Evolutionary conservation across 2,329 filamentous ascomycete species (phyloP).

Genomic region (Hymenoscyphus infarciens): DNA sequence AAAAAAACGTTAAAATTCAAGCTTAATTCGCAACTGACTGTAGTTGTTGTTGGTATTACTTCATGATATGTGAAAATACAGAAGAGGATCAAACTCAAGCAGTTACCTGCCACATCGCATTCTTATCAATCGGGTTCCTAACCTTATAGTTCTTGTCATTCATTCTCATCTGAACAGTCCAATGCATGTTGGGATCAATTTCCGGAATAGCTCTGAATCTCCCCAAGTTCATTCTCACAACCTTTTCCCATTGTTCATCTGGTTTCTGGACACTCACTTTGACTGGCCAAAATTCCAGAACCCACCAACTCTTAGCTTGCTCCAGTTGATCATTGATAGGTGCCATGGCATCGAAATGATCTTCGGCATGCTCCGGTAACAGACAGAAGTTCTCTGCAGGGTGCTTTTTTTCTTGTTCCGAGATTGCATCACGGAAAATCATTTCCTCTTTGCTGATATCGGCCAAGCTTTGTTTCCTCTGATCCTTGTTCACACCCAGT

Average conservation of each 20-base stretch:
- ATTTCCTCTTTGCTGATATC: neutral
- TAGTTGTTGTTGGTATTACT: neutral
- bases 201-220: conserved; percentile 38
- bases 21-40: too few relatives aligned
- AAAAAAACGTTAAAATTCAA: too few relatives aligned
- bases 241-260: conserved; percentile 38
- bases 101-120: conserved; percentile 18
- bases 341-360: conserved; percentile 42
- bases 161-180: conserved; percentile 41
- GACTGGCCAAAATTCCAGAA: conserved; percentile 43
- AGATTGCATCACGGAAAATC: conserved; percentile 16
- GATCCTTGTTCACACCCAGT: conserved; percentile 25
- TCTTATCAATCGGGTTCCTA: conserved; percentile 31
- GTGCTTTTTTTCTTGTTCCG: conserved; percentile 24
- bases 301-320: conserved; percentile 41
- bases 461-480: neutral
- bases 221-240: conserved; percentile 39
- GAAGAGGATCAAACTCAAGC: neutral
- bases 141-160: conserved; percentile 37
- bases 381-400: conserved; percentile 17
- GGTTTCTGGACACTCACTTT: conserved; percentile 37
- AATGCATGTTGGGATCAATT: conserved; percentile 40
- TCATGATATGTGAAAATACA: neutral
- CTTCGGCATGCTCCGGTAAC: conserved; percentile 41
- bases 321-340: conserved; percentile 41